Conservation (phyloP, 371 early-diverging fungal species). For the Syncephalastrum racemosum region DNA sequence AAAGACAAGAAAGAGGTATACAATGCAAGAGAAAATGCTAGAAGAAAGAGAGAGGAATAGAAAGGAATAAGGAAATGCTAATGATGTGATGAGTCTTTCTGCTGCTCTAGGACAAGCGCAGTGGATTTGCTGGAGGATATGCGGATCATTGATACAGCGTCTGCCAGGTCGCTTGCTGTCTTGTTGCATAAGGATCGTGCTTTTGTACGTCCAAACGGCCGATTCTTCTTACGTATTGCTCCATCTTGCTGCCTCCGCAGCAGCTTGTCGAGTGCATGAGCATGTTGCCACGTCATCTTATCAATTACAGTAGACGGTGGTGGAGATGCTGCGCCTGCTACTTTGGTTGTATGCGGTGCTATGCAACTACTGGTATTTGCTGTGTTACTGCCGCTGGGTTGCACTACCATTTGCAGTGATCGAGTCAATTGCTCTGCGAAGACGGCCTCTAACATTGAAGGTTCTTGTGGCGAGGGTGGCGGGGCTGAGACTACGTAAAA, state of each 20-base stretch:
- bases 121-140: conserved; percentile 9
- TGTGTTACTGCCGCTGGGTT: not conserved
- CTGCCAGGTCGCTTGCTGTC: conserved; percentile 15
- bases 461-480: conserved; percentile 21
- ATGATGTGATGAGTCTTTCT: too few species aligned
- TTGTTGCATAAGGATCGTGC: conserved; percentile 13
- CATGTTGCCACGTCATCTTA: conserved; percentile 14
- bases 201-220: not conserved
- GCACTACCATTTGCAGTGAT: conserved; percentile 14
- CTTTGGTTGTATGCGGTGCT: not conserved
- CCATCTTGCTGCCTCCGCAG: conserved; percentile 13
- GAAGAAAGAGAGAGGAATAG: not conserved
- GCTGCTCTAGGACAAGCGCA: not conserved
- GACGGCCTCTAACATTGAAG: conserved; percentile 18
- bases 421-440: conserved; percentile 19
- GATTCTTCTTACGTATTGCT: conserved; percentile 10
- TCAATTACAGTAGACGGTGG: not conserved
- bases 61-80: not conserved
- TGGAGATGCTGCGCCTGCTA: not conserved
- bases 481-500: conserved; percentile 15
- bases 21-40: not conserved
- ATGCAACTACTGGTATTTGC: too few species aligned
- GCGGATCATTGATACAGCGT: conserved; percentile 16
- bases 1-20: conserved; percentile 3
- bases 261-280: conserved; percentile 13